Evolutionary conservation across 768 basidiomycete species (phyloP).

Genomic region (Terana coerulea): DNA sequence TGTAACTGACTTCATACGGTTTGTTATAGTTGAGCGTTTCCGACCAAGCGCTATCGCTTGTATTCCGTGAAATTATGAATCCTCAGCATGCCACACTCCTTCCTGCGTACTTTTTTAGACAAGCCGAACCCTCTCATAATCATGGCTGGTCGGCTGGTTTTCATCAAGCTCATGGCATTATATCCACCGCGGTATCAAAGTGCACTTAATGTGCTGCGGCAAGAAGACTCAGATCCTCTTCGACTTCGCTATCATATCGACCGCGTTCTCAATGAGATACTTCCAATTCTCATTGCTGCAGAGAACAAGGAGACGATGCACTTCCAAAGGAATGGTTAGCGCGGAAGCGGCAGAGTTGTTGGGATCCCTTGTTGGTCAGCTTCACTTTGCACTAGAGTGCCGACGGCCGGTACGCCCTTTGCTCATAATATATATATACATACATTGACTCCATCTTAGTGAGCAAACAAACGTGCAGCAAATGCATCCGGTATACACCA

Average conservation of each 20-base stretch:
- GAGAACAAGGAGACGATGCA: background rate
- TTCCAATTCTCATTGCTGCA: background rate
- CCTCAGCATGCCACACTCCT: too few species aligned
- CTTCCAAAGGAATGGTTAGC: background rate
- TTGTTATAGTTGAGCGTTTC: too few species aligned
- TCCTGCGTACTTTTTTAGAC: background rate
- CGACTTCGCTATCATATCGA: background rate
- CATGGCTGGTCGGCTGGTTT: background rate
- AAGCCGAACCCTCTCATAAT: background rate
- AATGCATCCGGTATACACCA: background rate
- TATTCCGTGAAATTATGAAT: too few species aligned
- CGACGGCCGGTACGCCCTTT: background rate
- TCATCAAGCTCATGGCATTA: background rate
- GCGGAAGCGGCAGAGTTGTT: background rate
- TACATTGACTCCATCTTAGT: background rate
- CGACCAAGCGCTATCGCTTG: too few species aligned
- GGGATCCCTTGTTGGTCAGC: background rate
- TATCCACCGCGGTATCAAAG: background rate
- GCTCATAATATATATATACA: background rate
- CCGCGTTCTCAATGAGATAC: background rate
- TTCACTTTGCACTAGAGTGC: background rate
- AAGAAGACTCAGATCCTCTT: background rate
- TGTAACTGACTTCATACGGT: too few species aligned
- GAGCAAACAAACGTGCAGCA: background rate
- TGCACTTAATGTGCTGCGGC: background rate